Percentiles rank a stretch among this genome's conserved stretches.
These are phyloP conservation scores for Vitis hybrid DNA, from an alignment of 177 flowering plant genomes.

Conservation along the genomic window DNA sequence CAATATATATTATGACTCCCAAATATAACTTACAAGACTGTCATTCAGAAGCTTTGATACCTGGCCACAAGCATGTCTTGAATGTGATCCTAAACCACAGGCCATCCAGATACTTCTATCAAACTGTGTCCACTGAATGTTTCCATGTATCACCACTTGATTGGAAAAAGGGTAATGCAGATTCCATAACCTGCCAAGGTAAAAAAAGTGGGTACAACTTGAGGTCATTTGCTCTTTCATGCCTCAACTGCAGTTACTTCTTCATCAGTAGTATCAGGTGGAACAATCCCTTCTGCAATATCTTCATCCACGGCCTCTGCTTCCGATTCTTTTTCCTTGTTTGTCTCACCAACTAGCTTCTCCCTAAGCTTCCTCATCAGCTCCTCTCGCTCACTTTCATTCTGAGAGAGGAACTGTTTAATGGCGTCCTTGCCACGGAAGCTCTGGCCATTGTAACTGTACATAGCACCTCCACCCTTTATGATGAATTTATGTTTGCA, in stretches of 20 bases:
- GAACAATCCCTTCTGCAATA: conserved; percentile 28
- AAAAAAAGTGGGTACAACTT: not conserved
- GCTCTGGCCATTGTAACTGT: conserved; percentile 38
- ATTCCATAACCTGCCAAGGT: not conserved
- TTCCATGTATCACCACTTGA: not conserved
- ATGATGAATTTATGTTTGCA: conserved; percentile 64
- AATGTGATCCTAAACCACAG: not conserved
- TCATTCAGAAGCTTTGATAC: not conserved
- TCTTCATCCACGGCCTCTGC: conserved; percentile 23
- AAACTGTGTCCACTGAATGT: not conserved
- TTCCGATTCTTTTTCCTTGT: conserved; percentile 26
- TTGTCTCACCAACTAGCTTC: conserved; percentile 41
- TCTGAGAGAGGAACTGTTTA: conserved; percentile 44
- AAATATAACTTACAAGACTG: conserved; percentile 5
- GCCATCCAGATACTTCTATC: not conserved
- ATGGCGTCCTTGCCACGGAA: conserved; percentile 72
- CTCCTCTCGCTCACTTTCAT: conserved; percentile 46
- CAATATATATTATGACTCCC: not conserved
- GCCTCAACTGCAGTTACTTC: conserved; percentile 60
- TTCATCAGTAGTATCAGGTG: conserved; percentile 53
- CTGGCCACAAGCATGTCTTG: not conserved
- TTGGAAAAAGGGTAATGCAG: not conserved
- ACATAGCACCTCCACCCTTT: conserved; percentile 45
- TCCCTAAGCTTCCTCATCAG: conserved; percentile 60
- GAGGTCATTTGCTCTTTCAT: conserved; percentile 11